phyloP scores from a whole-genome alignment of 306 rosid genomes.

The Casuarina cunninghamiana region DNA sequence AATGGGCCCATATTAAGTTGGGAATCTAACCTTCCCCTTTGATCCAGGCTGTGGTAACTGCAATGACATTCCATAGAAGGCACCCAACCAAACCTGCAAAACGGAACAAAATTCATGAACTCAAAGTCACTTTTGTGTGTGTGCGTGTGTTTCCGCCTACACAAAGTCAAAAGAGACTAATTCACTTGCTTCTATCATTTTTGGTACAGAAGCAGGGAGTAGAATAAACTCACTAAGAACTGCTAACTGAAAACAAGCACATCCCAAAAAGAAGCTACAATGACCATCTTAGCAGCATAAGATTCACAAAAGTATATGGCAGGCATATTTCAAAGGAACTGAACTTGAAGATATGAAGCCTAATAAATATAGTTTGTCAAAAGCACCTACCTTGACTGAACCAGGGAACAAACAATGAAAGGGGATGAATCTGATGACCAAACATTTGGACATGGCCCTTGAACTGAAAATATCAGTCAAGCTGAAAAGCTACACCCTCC shows the following conservation, averaged over 20 bases:
- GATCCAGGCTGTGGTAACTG: conserved; percentile 80
- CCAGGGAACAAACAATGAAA: background rate
- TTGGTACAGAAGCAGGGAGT: background rate
- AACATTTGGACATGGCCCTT: no score
- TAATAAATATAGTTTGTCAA: background rate
- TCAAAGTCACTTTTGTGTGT: background rate
- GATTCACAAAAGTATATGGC: no score
- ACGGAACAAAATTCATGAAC: conserved; percentile 27
- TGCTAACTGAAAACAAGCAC: background rate
- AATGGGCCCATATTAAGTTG: conserved; percentile 12
- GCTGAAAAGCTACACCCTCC: background rate
- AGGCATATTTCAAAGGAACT: background rate
- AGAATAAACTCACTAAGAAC: background rate
- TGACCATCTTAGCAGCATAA: conserved; percentile 2
- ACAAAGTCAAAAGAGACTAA: background rate
- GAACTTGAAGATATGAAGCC: no score
- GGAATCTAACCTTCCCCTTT: conserved; percentile 73
- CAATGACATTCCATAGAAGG: conserved; percentile 79
- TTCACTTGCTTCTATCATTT: background rate
- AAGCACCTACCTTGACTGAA: background rate
- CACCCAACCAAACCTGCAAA: conserved; percentile 71
- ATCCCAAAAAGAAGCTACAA: conserved; percentile 1
- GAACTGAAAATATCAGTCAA: background rate
- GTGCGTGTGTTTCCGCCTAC: background rate
- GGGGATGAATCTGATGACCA: background rate